These are phyloP conservation scores for Nemania diffusa DNA, from an alignment of 2,329 filamentous ascomycete species.

Conservation along the genomic window DNA sequence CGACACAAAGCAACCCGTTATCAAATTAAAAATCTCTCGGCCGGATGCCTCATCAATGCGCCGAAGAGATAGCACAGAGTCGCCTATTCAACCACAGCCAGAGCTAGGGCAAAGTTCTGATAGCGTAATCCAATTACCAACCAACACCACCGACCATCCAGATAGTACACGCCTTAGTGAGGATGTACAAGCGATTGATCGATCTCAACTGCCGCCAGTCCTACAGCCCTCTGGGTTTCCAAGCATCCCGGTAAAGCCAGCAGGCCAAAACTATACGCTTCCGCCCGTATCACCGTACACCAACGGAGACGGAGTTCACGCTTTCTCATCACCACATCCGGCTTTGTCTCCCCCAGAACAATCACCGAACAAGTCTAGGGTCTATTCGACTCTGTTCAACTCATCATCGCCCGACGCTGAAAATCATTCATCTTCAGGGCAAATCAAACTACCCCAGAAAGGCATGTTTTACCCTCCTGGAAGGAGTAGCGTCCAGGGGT, in stretches of 20 bases:
- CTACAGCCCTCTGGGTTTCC: slow-evolving; percentile 35
- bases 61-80: slow-evolving; percentile 40
- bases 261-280: slow-evolving; percentile 43
- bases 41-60: slow-evolving; percentile 42
- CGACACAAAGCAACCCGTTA: slow-evolving; percentile 65
- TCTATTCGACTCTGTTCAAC: slow-evolving; percentile 53
- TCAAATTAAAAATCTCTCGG: slow-evolving; percentile 64
- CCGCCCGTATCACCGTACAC: slow-evolving; percentile 45
- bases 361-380: slow-evolving; percentile 54
- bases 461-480: slow-evolving; percentile 48
- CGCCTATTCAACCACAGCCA: slow-evolving; percentile 35
- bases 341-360: slow-evolving; percentile 55
- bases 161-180: slow-evolving; percentile 31
- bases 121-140: slow-evolving; percentile 39
- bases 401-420: slow-evolving; percentile 46
- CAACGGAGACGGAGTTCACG: slow-evolving; percentile 50
- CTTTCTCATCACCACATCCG: slow-evolving; percentile 58
- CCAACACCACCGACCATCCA: slow-evolving; percentile 30
- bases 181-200: slow-evolving; percentile 25
- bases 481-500: slow-evolving; percentile 38
- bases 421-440: slow-evolving; percentile 31
- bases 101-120: slow-evolving; percentile 25
- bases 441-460: slow-evolving; percentile 45
- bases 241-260: slow-evolving; percentile 46
- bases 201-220: slow-evolving; percentile 38